A percentile compares a stretch with the other conserved stretches of the same genome.
Evolutionary conservation across 306 rosid species (phyloP).

Genomic region (Abrus pulchellus): DNA sequence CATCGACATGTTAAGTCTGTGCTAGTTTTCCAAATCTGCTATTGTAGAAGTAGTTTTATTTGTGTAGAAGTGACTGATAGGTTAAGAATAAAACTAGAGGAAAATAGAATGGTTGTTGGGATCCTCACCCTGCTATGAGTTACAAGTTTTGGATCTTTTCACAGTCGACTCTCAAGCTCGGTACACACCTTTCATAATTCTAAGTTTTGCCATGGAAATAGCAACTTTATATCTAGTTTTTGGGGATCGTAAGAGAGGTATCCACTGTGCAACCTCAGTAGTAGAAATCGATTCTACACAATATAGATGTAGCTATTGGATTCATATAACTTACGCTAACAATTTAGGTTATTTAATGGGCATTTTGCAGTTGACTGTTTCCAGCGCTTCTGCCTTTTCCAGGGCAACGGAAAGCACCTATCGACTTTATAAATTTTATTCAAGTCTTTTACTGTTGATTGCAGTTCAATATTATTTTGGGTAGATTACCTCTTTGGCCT

Average conservation of each 20-base stretch:
- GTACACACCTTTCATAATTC: neutral
- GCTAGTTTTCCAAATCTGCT: slow-evolving; percentile 30
- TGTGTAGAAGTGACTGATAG: slow-evolving; percentile 29
- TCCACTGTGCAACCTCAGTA: neutral
- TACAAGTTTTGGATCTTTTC: slow-evolving; percentile 11
- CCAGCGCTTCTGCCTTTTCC: neutral
- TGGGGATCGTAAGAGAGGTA: neutral
- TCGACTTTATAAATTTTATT: neutral
- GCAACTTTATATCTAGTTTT: neutral
- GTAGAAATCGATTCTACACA: neutral
- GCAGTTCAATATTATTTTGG: too few relatives aligned
- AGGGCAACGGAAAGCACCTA: too few relatives aligned
- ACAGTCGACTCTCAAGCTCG: slow-evolving; percentile 4
- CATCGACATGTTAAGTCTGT: slow-evolving; percentile 1
- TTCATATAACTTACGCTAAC: neutral
- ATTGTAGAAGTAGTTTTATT: slow-evolving; percentile 28
- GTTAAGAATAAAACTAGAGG: slow-evolving; percentile 25
- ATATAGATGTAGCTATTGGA: neutral
- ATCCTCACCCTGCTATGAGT: neutral
- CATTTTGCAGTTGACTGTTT: neutral
- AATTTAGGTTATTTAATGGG: neutral
- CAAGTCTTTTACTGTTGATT: neutral
- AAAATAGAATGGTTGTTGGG: slow-evolving; percentile 24
- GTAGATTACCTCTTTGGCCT: too few relatives aligned
- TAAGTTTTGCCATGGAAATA: neutral